Conservation (phyloP, 257 asterid genomes). For the Solanum dulcamara region DNA sequence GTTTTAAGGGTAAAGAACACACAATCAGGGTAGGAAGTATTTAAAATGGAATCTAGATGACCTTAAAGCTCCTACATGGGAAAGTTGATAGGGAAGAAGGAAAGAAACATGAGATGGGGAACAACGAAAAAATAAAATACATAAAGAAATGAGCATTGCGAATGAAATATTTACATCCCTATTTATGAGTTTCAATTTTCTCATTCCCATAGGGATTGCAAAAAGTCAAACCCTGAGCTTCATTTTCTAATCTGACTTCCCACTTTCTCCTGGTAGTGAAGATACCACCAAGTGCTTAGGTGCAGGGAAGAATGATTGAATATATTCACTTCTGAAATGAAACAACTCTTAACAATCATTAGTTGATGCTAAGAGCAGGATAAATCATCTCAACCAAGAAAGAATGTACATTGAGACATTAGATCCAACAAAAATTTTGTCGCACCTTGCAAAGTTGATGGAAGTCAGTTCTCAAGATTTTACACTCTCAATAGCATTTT, state of each 20-base stretch:
- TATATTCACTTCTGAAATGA: not conserved
- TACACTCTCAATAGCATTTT: not conserved
- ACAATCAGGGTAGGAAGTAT: not conserved
- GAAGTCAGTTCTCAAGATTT: not conserved
- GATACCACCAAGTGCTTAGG: not conserved
- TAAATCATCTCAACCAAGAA: not conserved
- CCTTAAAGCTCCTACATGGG: not conserved
- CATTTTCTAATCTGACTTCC: not conserved
- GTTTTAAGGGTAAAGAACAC: not conserved
- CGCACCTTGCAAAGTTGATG: not conserved
- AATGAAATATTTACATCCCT: not conserved
- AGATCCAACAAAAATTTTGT: not conserved
- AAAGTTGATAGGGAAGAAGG: not conserved
- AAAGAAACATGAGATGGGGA: not conserved
- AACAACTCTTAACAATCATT: not conserved
- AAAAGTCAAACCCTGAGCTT: not conserved
- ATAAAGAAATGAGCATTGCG: not conserved
- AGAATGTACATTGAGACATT: not conserved
- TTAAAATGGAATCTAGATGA: not conserved
- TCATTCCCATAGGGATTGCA: not conserved
- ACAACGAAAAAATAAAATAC: not conserved
- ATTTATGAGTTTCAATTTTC: not conserved
- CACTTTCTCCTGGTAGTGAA: not conserved
- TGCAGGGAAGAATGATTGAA: not conserved
- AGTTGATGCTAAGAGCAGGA: not conserved